Evolutionary conservation across 345 rosid genomes (phyloP).

Genomic region (Citrus unshiu): DNA sequence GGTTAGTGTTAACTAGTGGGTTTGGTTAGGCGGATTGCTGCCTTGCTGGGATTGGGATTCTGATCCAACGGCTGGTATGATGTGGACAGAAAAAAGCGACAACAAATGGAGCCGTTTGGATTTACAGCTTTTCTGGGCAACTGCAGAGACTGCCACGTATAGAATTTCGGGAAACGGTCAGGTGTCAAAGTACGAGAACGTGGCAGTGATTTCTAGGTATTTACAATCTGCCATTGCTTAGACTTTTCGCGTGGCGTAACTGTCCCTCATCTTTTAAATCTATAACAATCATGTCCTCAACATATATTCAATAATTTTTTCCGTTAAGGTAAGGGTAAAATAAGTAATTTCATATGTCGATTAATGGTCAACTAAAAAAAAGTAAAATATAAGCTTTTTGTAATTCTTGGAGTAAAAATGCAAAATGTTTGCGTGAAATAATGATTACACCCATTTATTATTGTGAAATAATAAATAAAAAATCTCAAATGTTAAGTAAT

Average conservation of each 20-base stretch:
- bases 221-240: constrained; percentile 14
- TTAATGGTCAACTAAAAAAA: no score
- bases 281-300: not conserved
- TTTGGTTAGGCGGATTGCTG: constrained; percentile 14
- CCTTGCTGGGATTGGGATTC: constrained; percentile 24
- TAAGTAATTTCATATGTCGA: no score
- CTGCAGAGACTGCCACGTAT: constrained; percentile 38
- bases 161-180: constrained; percentile 28
- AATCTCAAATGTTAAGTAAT: no score
- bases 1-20: constrained; percentile 12
- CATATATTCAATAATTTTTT: not conserved
- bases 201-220: not conserved
- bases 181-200: not conserved
- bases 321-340: no score
- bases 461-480: no score
- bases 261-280: not conserved
- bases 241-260: not conserved
- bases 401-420: no score
- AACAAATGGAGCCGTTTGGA: constrained; percentile 17
- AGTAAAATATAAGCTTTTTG: no score
- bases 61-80: constrained; percentile 38
- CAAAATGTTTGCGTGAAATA: no score
- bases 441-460: no score
- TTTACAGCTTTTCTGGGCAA: constrained; percentile 22
- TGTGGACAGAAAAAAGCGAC: constrained; percentile 6